A percentile compares a stretch with the other conserved stretches of the same genome.
Conservation (phyloP, 2,329 filamentous ascomycete species). For the Amauroascus niger region DNA sequence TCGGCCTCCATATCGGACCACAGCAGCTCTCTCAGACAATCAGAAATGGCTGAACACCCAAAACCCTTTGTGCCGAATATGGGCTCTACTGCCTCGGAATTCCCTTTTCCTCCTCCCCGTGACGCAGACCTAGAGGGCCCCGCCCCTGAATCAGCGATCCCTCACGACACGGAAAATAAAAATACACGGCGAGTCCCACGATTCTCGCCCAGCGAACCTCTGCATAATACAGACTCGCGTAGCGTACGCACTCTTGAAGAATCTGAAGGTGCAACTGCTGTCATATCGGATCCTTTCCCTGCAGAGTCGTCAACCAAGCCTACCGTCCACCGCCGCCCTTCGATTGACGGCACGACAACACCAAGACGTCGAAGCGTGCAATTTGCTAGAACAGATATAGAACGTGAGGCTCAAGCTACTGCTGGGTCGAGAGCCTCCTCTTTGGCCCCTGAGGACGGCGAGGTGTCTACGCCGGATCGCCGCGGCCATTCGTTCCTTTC, state of each 20-base stretch:
- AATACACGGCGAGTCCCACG: neutral
- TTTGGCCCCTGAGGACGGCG: conserved; percentile 52
- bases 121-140: neutral
- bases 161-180: neutral
- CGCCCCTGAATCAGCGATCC: neutral
- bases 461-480: conserved; percentile 49
- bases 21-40: neutral
- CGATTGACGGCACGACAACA: conserved; percentile 28
- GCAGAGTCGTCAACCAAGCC: neutral
- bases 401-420: conserved; percentile 36
- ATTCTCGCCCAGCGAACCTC: neutral
- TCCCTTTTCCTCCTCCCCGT: too few species aligned
- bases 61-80: neutral
- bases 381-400: conserved; percentile 53
- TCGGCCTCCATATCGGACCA: neutral
- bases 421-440: conserved; percentile 55
- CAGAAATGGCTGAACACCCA: neutral
- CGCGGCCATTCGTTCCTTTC: conserved; percentile 60
- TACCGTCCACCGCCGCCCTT: conserved; percentile 12
- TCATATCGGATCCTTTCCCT: neutral
- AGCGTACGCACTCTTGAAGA: neutral
- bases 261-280: neutral
- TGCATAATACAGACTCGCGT: neutral
- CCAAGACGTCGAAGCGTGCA: conserved; percentile 60
- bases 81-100: neutral